These are phyloP conservation scores for Flagelloscypha sp. DNA, from an alignment of 768 basidiomycete genomes.

Conservation along the genomic window DNA sequence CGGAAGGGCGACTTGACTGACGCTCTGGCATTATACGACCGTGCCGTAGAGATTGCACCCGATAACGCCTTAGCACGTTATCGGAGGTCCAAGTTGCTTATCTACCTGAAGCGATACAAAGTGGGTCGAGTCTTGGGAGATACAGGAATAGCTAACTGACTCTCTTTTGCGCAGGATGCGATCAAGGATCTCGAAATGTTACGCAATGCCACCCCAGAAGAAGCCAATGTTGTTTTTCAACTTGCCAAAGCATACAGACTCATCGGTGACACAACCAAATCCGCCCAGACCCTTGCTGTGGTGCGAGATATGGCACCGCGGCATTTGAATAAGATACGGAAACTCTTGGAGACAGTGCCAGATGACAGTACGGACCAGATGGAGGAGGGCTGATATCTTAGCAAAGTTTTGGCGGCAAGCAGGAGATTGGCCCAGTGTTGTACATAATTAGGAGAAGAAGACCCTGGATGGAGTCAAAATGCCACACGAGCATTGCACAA, in stretches of 20 bases:
- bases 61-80: slow-evolving; percentile 92
- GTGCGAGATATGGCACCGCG: slow-evolving; percentile 95
- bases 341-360: slow-evolving; percentile 60
- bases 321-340: slow-evolving; percentile 75
- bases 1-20: slow-evolving; percentile 67
- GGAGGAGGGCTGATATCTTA: slow-evolving; percentile 58
- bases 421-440: no score
- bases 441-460: no score
- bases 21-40: slow-evolving; percentile 74
- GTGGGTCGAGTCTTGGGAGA: slow-evolving; percentile 43
- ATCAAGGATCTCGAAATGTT: slow-evolving; percentile 75
- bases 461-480: no score
- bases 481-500: no score
- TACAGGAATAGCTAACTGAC: no score
- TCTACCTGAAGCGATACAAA: slow-evolving; percentile 74
- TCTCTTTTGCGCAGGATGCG: slow-evolving; percentile 50
- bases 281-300: slow-evolving; percentile 77
- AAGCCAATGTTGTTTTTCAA: slow-evolving; percentile 95
- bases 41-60: slow-evolving; percentile 71
- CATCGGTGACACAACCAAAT: slow-evolving; percentile 68
- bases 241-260: slow-evolving; percentile 87
- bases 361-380: slow-evolving; percentile 56
- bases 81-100: slow-evolving; percentile 85
- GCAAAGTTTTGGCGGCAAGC: no score
- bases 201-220: slow-evolving; percentile 79